Percentiles rank a stretch among this genome's conserved stretches.
These are phyloP conservation scores for Yamadazyma atlantica DNA, from an alignment of 1,139 yeast genomes.

Conservation along the genomic window DNA sequence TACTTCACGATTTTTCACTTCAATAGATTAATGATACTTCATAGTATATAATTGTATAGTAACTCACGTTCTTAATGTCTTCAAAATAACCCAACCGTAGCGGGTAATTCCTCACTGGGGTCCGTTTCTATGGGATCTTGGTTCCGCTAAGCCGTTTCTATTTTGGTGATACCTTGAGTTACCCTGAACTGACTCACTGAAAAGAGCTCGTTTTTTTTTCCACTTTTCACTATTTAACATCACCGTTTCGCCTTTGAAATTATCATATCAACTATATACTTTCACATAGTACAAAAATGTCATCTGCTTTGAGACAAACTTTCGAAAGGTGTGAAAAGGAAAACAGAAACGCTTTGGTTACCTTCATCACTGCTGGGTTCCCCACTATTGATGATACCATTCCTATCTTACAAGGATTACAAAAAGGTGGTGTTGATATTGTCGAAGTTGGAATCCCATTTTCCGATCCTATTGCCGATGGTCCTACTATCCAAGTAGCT, in stretches of 20 bases:
- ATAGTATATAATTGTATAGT: background rate
- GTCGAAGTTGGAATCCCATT: slow-evolving; percentile 96
- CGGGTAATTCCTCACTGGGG: too few relatives aligned
- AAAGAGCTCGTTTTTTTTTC: too few relatives aligned
- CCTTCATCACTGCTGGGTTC: slow-evolving; percentile 92
- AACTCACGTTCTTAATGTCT: background rate
- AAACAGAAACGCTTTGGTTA: slow-evolving; percentile 83
- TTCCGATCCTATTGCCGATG: slow-evolving; percentile 99
- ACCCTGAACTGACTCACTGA: slow-evolving; percentile 37
- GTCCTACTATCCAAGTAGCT: slow-evolving; percentile 92
- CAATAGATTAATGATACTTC: too few relatives aligned
- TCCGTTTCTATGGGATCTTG: too few relatives aligned
- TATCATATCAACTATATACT: too few relatives aligned
- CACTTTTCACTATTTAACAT: too few relatives aligned
- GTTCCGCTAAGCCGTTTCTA: background rate
- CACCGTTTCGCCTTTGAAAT: too few relatives aligned
- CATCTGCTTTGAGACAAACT: slow-evolving; percentile 66
- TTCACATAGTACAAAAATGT: too few relatives aligned
- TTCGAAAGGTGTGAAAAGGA: slow-evolving; percentile 70
- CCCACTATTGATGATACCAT: slow-evolving; percentile 87
- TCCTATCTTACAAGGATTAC: slow-evolving; percentile 82
- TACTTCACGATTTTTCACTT: background rate
- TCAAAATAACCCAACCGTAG: too few relatives aligned
- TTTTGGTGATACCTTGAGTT: slow-evolving; percentile 9
- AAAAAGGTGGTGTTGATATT: slow-evolving; percentile 92